Percentiles rank a stretch among this genome's conserved stretches.
Evolutionary conservation across 2,329 filamentous ascomycete genomes (phyloP).

Genomic region (Fusarium nisikadoi): DNA sequence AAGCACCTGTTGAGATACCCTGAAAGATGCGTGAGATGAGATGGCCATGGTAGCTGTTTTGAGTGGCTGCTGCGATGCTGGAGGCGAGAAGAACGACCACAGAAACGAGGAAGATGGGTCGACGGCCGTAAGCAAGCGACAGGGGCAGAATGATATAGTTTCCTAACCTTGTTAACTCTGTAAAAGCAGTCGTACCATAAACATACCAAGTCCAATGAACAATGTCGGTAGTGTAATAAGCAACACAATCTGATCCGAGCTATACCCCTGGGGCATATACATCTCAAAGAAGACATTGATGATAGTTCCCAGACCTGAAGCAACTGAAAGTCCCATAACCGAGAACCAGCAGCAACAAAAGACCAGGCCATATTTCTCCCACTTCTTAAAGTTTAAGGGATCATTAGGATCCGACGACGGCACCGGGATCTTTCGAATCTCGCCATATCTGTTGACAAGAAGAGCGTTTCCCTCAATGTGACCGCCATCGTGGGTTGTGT

Average conservation of each 20-base stretch:
- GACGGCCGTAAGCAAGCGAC: constrained; percentile 5
- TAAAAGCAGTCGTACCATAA: accelerated
- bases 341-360: constrained; percentile 23
- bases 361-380: constrained; percentile 17
- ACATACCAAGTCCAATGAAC: constrained; percentile 14
- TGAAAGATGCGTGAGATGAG: constrained; percentile 1
- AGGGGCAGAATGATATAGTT: constrained; percentile 19
- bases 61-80: background rate
- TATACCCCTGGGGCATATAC: constrained; percentile 8
- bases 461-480: constrained; percentile 16
- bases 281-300: constrained; percentile 11
- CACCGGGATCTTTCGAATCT: constrained; percentile 14
- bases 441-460: background rate
- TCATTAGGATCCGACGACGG: constrained; percentile 14
- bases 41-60: constrained; percentile 7
- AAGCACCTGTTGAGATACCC: constrained; percentile 6
- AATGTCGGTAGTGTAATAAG: constrained; percentile 9
- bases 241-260: constrained; percentile 5
- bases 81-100: background rate
- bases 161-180: background rate
- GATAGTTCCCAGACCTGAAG: constrained; percentile 2
- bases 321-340: constrained; percentile 11
- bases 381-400: constrained; percentile 2
- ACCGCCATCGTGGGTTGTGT: background rate
- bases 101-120: constrained; percentile 9